Base-by-base conservation (phyloP, 148 eudicot species). In the Oxyria digyna region DNA sequence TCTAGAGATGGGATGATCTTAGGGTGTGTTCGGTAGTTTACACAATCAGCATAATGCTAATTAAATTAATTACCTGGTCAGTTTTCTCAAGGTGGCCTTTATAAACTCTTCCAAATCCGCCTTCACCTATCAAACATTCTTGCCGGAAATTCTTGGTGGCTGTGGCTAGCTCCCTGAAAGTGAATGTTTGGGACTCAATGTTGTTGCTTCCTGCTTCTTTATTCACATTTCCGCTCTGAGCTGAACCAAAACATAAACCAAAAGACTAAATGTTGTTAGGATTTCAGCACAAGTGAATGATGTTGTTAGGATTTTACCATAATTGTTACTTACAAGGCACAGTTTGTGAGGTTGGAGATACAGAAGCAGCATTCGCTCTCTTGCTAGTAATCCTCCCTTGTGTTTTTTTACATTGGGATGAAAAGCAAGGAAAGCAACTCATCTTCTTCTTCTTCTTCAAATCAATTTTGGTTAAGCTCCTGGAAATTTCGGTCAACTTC, bases 71-170 rank as follows among this genome's bases (percentile, higher is more conserved):
- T 78, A 85, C 92, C 87, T 87, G 84, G 41, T 83, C 85, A 24
- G 74, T 75, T 73, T 70, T 78, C 23, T 55, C 76, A 74, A 87
- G 76, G 26, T 73, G 71, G 15, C 92, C 92, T 78, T 74, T 85
- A 67, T 87, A 87, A 69, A 87, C 92, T 67, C 87, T 78, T 52
- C 92, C 92, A 65, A 87, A 87, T 5, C 92, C 92, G 32, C 89
- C 89, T 85, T 87, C 92, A 43, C 92, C 89, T 23, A 87, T 14
- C 45, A 87, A 69, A 69, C 87, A 81, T 42, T 81, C 89, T 21
- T 86, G 77, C 10, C 89, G 81, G 74, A 87, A 87, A 73, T 87
- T 87, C 80, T 83, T 87, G 18, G 92, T 87, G 24, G 92, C 92
- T 20, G 74, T 72, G 26, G 92, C 92, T 9, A 87, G 80, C 71